Evolutionary conservation across 2,329 filamentous ascomycete genomes (phyloP).

Genomic region (Teratosphaeria destructans): DNA sequence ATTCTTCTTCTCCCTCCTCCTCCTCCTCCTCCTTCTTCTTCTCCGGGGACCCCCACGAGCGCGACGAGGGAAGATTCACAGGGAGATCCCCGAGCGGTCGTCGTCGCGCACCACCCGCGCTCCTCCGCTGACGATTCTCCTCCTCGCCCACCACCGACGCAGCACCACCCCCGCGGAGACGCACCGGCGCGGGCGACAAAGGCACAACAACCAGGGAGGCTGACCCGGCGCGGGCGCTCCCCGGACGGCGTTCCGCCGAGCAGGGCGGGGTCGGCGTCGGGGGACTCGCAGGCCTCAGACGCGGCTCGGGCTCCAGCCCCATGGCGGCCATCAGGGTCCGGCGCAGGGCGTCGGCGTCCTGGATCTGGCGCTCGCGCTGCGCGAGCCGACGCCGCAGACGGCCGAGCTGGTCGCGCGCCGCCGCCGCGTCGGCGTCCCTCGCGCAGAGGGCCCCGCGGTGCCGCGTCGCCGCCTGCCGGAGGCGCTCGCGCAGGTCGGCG

Average conservation of each 20-base stretch:
- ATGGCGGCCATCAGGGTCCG: conserved; percentile 28
- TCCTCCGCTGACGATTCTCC: too few species aligned
- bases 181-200: too few species aligned
- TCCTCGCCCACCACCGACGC: too few species aligned
- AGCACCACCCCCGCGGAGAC: too few species aligned
- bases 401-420: conserved; percentile 2
- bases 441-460: conserved; percentile 1
- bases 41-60: too few species aligned
- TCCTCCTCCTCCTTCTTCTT: too few species aligned
- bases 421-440: background rate
- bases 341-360: conserved; percentile 29
- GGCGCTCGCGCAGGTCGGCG: background rate
- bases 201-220: too few species aligned
- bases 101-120: too few species aligned
- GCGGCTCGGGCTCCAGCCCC: conserved; percentile 18
- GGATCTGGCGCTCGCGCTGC: conserved; percentile 27
- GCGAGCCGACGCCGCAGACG: conserved; percentile 18
- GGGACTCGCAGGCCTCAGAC: too few species aligned
- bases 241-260: background rate
- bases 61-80: too few species aligned
- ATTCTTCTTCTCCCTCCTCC: too few species aligned
- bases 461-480: background rate
- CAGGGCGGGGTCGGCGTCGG: conserved; percentile 7
- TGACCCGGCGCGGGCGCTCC: too few species aligned
- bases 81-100: conserved; percentile 13